phyloP scores from a whole-genome alignment of 495 filamentous ascomycete genomes.

The Cladorrhinum samala region DNA sequence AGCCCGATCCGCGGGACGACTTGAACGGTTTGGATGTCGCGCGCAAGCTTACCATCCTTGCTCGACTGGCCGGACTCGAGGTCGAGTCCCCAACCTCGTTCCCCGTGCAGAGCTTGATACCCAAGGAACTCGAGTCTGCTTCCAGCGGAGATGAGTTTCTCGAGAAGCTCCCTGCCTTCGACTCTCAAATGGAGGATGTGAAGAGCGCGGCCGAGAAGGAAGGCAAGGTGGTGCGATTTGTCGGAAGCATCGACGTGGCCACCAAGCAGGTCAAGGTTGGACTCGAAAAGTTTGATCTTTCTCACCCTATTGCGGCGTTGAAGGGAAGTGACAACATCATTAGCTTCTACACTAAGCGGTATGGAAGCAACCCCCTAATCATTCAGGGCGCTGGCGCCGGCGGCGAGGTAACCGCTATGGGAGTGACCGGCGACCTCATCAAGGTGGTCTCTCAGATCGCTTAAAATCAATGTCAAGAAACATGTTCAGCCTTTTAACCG shows the following conservation, averaged over 20 bases:
- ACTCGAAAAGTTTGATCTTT: slow-evolving; percentile 75
- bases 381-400: slow-evolving; percentile 93
- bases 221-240: slow-evolving; percentile 89
- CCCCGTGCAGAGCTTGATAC: slow-evolving; percentile 87
- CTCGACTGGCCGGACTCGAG: slow-evolving; percentile 69
- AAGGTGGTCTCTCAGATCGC: slow-evolving; percentile 61
- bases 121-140: slow-evolving; percentile 68
- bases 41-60: slow-evolving; percentile 91
- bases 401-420: slow-evolving; percentile 94
- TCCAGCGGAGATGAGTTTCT: slow-evolving; percentile 77
- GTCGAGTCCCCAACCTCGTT: slow-evolving; percentile 76
- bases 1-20: slow-evolving; percentile 93
- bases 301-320: slow-evolving; percentile 81
- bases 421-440: slow-evolving; percentile 81
- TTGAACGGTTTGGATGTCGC: slow-evolving; percentile 95
- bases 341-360: slow-evolving; percentile 93
- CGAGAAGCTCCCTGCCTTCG: slow-evolving; percentile 65
- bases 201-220: slow-evolving; percentile 72
- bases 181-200: slow-evolving; percentile 73
- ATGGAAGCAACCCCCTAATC: slow-evolving; percentile 81
- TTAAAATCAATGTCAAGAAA: slow-evolving; percentile 12
- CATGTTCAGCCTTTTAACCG: background rate
- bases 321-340: slow-evolving; percentile 98
- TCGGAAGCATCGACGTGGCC: slow-evolving; percentile 82
- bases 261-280: slow-evolving; percentile 77